Evolutionary conservation across 148 eudicot species (phyloP).

Genomic region (Vaccinium corymbosum): DNA sequence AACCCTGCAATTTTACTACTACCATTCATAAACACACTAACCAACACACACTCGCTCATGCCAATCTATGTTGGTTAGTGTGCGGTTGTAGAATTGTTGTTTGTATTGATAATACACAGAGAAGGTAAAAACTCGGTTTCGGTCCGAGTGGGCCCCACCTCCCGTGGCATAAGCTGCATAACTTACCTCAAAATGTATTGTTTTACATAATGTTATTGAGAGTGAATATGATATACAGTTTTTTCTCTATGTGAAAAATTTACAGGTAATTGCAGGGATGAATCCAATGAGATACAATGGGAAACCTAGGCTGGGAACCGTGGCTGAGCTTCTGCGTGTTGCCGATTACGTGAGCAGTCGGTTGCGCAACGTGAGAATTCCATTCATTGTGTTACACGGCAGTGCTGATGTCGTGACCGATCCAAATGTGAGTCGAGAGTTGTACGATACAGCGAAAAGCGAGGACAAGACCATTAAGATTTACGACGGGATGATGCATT

Average conservation of each 20-base stretch:
- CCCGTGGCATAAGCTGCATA: too few species aligned
- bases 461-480: conserved; percentile 68
- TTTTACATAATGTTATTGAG: not conserved
- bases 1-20: too few species aligned
- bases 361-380: conserved; percentile 45
- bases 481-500: conserved; percentile 87
- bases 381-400: conserved; percentile 80
- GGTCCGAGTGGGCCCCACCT: too few species aligned
- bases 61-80: too few species aligned
- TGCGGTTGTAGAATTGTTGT: too few species aligned
- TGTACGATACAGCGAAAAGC: conserved; percentile 67
- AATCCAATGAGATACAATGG: conserved; percentile 78
- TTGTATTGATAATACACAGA: too few species aligned
- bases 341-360: conserved; percentile 55
- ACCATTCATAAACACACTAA: too few species aligned
- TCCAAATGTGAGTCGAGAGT: conserved; percentile 69
- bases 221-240: not conserved
- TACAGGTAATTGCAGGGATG: conserved; percentile 37
- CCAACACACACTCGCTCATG: too few species aligned
- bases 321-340: conserved; percentile 62
- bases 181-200: not conserved
- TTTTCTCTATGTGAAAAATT: not conserved
- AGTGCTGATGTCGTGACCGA: conserved; percentile 82
- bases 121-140: too few species aligned
- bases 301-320: conserved; percentile 90